Percentiles rank a stretch among this genome's conserved stretches.
Conservation (phyloP, 75 land plant species). For the Pinus taeda region DNA sequence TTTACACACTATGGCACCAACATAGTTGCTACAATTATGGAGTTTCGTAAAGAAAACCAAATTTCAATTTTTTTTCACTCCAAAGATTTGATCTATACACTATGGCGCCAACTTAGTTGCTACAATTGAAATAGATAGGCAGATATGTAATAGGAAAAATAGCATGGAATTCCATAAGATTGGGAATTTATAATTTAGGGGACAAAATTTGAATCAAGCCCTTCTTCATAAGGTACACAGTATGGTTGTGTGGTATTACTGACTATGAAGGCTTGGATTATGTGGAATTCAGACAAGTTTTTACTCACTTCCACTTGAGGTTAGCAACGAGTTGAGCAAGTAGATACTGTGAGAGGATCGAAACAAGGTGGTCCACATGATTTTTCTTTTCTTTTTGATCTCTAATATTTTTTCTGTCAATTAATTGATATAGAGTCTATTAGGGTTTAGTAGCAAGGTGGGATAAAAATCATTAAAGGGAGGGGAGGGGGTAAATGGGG, state of each 20-base stretch:
- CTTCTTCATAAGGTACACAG: constrained; percentile 1
- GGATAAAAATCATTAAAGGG: too few relatives aligned
- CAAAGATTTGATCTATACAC: too few relatives aligned
- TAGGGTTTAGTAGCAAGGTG: too few relatives aligned
- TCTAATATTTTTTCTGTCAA: not conserved
- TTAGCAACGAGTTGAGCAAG: not conserved
- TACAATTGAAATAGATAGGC: too few relatives aligned
- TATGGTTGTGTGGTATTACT: not conserved
- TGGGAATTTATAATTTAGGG: not conserved
- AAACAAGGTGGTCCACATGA: not conserved
- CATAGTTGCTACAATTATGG: too few relatives aligned
- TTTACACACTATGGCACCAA: too few relatives aligned
- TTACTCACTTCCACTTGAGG: not conserved
- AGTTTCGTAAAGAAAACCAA: too few relatives aligned
- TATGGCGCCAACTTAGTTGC: too few relatives aligned
- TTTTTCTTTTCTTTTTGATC: not conserved
- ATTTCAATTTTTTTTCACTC: too few relatives aligned
- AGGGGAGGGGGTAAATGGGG: constrained; percentile 22
- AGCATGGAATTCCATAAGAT: not conserved
- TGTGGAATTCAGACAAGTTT: constrained; percentile 7
- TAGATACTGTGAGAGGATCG: not conserved
- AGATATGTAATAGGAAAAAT: too few relatives aligned
- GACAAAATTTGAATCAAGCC: not conserved
- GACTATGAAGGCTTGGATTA: constrained; percentile 4
- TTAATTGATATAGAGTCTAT: not conserved